phyloP scores from a whole-genome alignment of 768 basidiomycete genomes.

The Trametes cubensis region DNA sequence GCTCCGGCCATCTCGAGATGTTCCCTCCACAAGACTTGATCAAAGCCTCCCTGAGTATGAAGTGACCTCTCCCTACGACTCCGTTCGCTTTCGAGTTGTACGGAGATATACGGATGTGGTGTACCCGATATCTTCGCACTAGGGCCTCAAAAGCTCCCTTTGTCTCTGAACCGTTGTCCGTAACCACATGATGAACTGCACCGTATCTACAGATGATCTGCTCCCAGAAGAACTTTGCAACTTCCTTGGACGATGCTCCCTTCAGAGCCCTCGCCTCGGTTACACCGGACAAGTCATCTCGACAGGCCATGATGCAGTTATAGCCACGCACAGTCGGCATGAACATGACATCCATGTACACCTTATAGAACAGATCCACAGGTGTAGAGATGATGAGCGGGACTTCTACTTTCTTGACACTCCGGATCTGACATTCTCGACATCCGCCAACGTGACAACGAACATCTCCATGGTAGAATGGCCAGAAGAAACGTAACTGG shows the following conservation, averaged over 20 bases:
- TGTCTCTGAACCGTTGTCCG: constrained; percentile 36
- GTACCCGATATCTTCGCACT: constrained; percentile 16
- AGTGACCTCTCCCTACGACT: constrained; percentile 40
- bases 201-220: constrained; percentile 39
- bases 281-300: constrained; percentile 36
- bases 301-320: constrained; percentile 29
- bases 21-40: constrained; percentile 32
- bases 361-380: constrained; percentile 17
- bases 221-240: constrained; percentile 38
- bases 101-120: constrained; percentile 36
- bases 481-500: too few species aligned
- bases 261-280: constrained; percentile 35
- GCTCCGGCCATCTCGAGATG: too few species aligned
- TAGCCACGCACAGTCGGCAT: constrained; percentile 25
- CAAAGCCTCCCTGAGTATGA: constrained; percentile 35
- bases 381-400: constrained; percentile 23
- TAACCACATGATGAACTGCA: constrained; percentile 28
- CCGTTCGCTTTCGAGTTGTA: constrained; percentile 43
- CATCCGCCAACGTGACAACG: constrained; percentile 20
- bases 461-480: too few species aligned
- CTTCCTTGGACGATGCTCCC: constrained; percentile 6
- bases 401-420: constrained; percentile 18
- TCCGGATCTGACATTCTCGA: constrained; percentile 26
- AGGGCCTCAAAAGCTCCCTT: constrained; percentile 25
- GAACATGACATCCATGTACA: constrained; percentile 24